Base-by-base conservation (phyloP, 2,329 filamentous ascomycete species). In the Magnaporthiopsis incrustans region DNA sequence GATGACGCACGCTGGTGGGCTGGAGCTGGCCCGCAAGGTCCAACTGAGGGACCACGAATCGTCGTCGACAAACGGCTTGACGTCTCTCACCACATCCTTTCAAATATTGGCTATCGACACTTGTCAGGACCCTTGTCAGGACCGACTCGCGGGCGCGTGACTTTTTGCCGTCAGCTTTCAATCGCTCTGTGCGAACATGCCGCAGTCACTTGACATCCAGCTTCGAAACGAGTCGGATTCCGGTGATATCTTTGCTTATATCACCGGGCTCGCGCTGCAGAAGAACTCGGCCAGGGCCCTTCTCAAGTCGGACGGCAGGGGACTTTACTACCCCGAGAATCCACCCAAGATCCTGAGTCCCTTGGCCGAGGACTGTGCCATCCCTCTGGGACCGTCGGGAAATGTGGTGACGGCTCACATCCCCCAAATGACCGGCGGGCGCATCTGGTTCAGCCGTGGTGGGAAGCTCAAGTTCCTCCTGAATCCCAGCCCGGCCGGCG, bases 361-460 rank as follows among this genome's bases (percentile, higher is more conserved):
- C 1, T 77, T 89, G 6, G 71, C 76, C n/a, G 77, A 77, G 58
- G 79, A 89, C 71, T 83, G 81, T 69, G 83, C 84, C 15, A 89
- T 90, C 64, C 77, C 79, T 0, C 78, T 89, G 10, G 85, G 85
- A 3, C 71, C 77, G 0, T 80, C 84, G 0, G 85, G 85, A 1
- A 79, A 77, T 68, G 83, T 79, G 0, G 80, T 79, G 27, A 80
- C 76, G 1, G 78, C 85, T 11, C 82, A 77, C 0, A 86, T 89
- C 62, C 87, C 87, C 1, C 85, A 86, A 68, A 79, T 89, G 10
- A 85, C 85, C 6, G 86, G 86, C 25, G 86, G 82, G 1, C 78
- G 87, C 63, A 82, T 89, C 70, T 90, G 85, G 83, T 85, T 89
- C 70, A 82, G 81, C 35, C 78, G 83, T 62, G 81, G 80, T 66